Evolutionary conservation across 768 basidiomycete genomes (phyloP).

Genomic region (Calvatia gigantea): DNA sequence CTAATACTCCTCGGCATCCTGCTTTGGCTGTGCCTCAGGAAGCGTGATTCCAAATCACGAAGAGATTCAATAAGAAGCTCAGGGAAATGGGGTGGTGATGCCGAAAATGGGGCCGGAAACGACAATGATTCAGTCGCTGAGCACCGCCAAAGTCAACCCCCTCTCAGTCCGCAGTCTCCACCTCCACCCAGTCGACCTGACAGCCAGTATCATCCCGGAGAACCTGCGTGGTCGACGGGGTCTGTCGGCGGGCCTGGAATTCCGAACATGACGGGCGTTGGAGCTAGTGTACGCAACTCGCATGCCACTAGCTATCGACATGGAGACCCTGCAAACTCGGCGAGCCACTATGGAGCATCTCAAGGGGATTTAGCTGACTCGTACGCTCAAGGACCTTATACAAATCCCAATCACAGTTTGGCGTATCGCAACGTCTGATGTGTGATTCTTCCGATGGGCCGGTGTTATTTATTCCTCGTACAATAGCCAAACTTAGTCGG

Average conservation of each 20-base stretch:
- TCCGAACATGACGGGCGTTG: conserved; percentile 11
- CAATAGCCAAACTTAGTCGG: neutral
- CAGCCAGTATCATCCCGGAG: conserved; percentile 6
- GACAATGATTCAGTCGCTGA: conserved; percentile 1
- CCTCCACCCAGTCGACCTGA: conserved; percentile 8
- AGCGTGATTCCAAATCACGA: neutral
- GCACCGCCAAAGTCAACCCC: neutral
- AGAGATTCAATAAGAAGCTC: neutral
- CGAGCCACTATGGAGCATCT: neutral
- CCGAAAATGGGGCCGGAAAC: neutral
- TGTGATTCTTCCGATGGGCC: neutral
- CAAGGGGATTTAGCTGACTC: conserved; percentile 2
- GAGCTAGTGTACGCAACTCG: conserved; percentile 9
- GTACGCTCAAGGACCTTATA: neutral
- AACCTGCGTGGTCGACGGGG: conserved; percentile 5
- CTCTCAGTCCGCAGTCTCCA: neutral
- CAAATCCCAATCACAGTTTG: neutral
- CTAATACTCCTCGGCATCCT: conserved; percentile 3
- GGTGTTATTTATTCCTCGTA: neutral
- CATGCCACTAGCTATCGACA: conserved; percentile 1
- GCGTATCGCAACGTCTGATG: neutral
- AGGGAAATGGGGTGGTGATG: conserved; percentile 1
- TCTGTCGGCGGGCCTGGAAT: conserved; percentile 11
- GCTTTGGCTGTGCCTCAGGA: conserved; percentile 6
- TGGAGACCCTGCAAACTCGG: neutral